Evolutionary conservation across 352 stramenopile genomes (phyloP).

Genomic region (Thalassiosira mediterranea): DNA sequence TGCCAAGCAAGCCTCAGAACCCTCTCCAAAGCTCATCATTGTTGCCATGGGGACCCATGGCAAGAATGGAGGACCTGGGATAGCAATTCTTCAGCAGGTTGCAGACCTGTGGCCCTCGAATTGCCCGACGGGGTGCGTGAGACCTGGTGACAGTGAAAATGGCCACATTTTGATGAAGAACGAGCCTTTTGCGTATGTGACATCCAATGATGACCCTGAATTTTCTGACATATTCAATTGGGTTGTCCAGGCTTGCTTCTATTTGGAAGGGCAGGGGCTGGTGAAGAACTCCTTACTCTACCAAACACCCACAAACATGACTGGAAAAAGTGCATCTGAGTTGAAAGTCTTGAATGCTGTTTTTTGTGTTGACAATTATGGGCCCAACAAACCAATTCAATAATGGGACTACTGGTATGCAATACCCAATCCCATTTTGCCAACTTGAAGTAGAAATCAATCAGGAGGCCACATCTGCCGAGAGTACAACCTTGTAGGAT

Average conservation of each 20-base stretch:
- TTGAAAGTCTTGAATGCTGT: constrained; percentile 41
- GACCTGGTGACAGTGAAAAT: no score
- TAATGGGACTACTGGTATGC: constrained; percentile 40
- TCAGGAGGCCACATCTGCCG: not conserved
- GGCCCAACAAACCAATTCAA: constrained; percentile 23
- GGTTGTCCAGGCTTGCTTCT: constrained; percentile 30
- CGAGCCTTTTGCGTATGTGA: constrained; percentile 35
- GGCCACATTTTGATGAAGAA: constrained; percentile 26
- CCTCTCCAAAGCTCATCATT: no score
- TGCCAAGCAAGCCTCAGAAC: no score
- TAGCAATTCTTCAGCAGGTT: no score
- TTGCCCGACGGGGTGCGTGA: no score
- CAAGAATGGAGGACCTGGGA: no score
- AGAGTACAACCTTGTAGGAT: not conserved
- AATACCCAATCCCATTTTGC: constrained; percentile 32
- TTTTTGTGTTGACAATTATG: constrained; percentile 45
- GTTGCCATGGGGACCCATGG: no score
- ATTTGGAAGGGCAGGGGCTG: constrained; percentile 14
- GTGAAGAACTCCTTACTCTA: constrained; percentile 17
- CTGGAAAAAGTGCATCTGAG: not conserved
- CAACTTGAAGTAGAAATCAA: constrained; percentile 9
- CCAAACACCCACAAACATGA: not conserved
- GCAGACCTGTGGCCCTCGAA: no score
- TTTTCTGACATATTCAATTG: constrained; percentile 48
- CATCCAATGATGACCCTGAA: constrained; percentile 32